Base-by-base conservation (phyloP, 2,329 filamentous ascomycete genomes). In the Penicillium sp. region DNA sequence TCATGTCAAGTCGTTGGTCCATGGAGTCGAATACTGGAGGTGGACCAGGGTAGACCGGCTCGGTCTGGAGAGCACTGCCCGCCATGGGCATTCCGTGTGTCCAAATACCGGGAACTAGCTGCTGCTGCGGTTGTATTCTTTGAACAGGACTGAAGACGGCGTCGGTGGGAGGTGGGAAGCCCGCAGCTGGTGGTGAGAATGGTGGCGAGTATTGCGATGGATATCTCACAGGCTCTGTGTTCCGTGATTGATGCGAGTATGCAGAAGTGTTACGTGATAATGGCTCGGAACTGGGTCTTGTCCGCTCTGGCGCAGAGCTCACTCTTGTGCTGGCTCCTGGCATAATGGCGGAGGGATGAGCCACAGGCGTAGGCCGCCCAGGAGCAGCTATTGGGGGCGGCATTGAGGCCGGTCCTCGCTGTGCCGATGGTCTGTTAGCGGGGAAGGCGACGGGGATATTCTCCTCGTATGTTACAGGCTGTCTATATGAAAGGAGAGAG, bases 291-390 rank as follows among this genome's bases (percentile, higher is more conserved):
- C 51, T 22, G 19, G 6, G 19, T 22, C 19, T 53, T 1, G 61
- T 58, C 25, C 31, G 48, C 9, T 72, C 68, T 6, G 65, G 65
- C 14, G 53, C 48, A 38, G 65, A 66, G 10, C 62, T 59, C 11
- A 58, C 44, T 1, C 60, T 55, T 9, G 50, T 30, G 29, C 61
- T 57, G 2, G 53, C 37, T 30, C 64, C 63, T 0, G 68, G 67
- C 64, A 70, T 64, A 25, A 69, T 61, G 2, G 65, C 65, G 28
- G 67, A 69, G 13, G 68, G 65, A 41, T 68, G 66, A 11, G 56
- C 37, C 3, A 62, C 45, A 3, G 56, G 28, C 13, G 28, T 51
- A 6, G 56, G n/a, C n/a, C n/a, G n/a, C n/a, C n/a, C 30, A 16
- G 48, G 50, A 12, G 50, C 35, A 2, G 49, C 36, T 1, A n/a